Evolutionary conservation across 768 basidiomycete genomes (phyloP), one percentile per base, ranked within the genome.

Genomic region (Russula abietina): DNA sequence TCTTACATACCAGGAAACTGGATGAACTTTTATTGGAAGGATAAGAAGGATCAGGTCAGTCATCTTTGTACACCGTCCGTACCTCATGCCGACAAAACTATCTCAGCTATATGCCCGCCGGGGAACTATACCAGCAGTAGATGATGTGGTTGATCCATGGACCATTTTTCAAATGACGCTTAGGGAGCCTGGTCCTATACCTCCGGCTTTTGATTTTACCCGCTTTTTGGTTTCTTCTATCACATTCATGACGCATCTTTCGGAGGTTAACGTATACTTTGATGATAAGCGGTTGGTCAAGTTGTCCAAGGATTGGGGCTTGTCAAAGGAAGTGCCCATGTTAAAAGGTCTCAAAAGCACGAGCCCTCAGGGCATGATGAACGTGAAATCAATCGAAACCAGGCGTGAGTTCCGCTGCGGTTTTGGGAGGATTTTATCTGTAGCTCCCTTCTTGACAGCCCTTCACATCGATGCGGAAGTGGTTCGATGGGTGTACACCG

Each of bases 11-110:
- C 45, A 79, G 93, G 85, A 36, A 83, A 89, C 70, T 93, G 92
- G 85, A 96, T 96, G 93, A 88, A 86, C 0, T 98, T 97, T 72
- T 91, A 95, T 72, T 98, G 93, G 93, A 94, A 93, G 71, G 91
- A 90, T 69, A 89, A 88, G 69, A 91, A 89, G 69, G 92, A 94
- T 70, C 92, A 94, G 77, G 87, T 87, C 67, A 39, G 73, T 60
- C 26, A 48, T 26, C 19, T 55, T 7, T 10, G 46, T 52, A 30
- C 55, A 28, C 49, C 16, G n/a, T 48, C 33, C 11, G 12, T 22
- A 57, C 30, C 22, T 24, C 33, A 12, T 22, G 36, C 55, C 26
- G 51, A 55, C 68, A 9, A 17, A 59, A n/a, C 10, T 41, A 6
- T n/a, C 38, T 60, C 58, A 93, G 88, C 80, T 98, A 1, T 89